Evolutionary conservation across 2,329 filamentous ascomycete genomes (phyloP), one percentile per base, ranked within the genome.

Genomic region (Calonectria pseudoturangicola): DNA sequence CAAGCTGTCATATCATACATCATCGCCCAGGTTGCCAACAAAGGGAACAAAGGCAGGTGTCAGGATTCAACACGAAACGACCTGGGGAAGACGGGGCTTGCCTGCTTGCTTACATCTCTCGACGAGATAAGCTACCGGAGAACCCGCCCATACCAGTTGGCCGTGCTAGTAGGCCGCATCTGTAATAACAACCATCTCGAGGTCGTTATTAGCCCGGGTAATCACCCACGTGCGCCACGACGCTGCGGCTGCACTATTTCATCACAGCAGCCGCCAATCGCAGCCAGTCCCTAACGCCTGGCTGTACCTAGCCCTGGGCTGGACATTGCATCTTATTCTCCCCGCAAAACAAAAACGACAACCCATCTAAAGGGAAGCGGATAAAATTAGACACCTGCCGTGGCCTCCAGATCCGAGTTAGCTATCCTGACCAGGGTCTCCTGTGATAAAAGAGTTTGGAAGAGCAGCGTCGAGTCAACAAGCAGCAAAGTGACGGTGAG

Each of bases 231-330:
- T 80, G 78, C 72, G 67, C 66, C 71, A 68, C 73, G 66, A 66
- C 75, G 66, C 78, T 80, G 78, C 77, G 73, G 72, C 76, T 77
- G 68, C 47, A 63, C 69, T 48, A 68, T 72, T 72, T 79, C 68
- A 78, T 80, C 78, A 80, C 78, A 74, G 51, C 68, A 36, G 73
- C 69, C 75, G 63, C 78, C 78, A 80, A 80, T 80, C 71, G 77
- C 73, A 65, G 72, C 63, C 54, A 71, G 60, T 73, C 60, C 76
- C 75, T 79, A 76, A 71, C 72, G 68, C 77, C 77, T 75, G 73
- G 75, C 77, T 76, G 77, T 72, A 58, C 27, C 65, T 39, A 72
- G 48, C 50, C 30, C 33, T 60, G 54, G 18, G 39, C 36, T 18
- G 18, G 30, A 39, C 50, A 58, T 21, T 21, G 7, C 66, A 60